Conservation (phyloP, 2,329 filamentous ascomycete genomes). For the Hymenoscyphus scutula region DNA sequence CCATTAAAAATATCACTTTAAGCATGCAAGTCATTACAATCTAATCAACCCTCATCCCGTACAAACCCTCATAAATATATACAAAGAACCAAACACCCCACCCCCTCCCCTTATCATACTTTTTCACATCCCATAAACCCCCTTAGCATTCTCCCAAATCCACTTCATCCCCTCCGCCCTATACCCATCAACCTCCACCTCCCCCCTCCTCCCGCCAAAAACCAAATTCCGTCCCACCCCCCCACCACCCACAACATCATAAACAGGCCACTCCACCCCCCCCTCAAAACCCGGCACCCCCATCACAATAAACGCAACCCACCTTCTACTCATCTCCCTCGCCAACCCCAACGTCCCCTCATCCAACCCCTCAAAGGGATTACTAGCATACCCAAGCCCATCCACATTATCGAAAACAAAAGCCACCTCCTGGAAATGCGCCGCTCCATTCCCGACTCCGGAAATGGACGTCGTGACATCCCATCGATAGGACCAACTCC, state of each 20-base stretch:
- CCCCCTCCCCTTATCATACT: neutral
- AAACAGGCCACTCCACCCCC: slow-evolving; percentile 43
- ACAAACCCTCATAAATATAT: too few relatives aligned
- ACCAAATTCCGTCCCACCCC: neutral
- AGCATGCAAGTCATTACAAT: too few relatives aligned
- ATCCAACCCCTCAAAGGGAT: slow-evolving; percentile 37
- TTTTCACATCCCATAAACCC: slow-evolving; percentile 12
- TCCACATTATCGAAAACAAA: slow-evolving; percentile 54
- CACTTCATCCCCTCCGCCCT: slow-evolving; percentile 42
- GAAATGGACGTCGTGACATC: slow-evolving; percentile 41
- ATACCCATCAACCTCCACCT: slow-evolving; percentile 45
- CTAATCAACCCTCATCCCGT: too few relatives aligned
- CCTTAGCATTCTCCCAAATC: slow-evolving; percentile 16
- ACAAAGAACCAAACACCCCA: neutral
- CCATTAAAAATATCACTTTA: too few relatives aligned
- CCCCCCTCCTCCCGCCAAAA: slow-evolving; percentile 29
- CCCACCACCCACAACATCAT: slow-evolving; percentile 35
- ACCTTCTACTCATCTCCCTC: slow-evolving; percentile 16
- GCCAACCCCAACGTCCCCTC: slow-evolving; percentile 9
- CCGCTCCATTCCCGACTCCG: slow-evolving; percentile 28
- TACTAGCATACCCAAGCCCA: slow-evolving; percentile 44
- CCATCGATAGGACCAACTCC: slow-evolving; percentile 43
- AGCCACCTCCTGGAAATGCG: slow-evolving; percentile 49
- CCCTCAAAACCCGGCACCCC: slow-evolving; percentile 16
- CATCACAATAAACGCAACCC: slow-evolving; percentile 17